Percentiles rank a stretch among this genome's conserved stretches.
Evolutionary conservation across 2,329 filamentous ascomycete species (phyloP).

Genomic region (Penicillium carneum): DNA sequence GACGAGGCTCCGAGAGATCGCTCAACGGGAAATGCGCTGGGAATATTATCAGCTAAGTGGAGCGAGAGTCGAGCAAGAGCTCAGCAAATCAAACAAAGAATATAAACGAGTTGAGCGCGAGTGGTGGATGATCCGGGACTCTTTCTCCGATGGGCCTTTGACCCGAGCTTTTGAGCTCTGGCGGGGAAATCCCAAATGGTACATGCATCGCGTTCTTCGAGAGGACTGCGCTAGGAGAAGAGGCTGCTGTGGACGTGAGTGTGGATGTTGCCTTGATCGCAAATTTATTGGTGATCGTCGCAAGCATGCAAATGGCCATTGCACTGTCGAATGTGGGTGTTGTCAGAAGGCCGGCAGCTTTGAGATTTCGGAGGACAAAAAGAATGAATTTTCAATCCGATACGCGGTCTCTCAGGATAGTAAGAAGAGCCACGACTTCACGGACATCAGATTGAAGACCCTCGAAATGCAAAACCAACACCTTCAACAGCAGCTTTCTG

Average conservation of each 20-base stretch:
- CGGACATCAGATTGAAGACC: neutral
- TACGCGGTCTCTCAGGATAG: neutral
- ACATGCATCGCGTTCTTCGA: slow-evolving; percentile 16
- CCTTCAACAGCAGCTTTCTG: neutral
- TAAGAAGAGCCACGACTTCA: neutral
- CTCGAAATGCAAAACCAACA: neutral
- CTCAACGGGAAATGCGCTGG: neutral
- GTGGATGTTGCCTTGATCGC: slow-evolving; percentile 16
- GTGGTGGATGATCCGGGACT: neutral
- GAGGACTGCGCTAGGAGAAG: slow-evolving; percentile 9
- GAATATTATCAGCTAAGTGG: neutral
- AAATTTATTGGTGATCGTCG: neutral
- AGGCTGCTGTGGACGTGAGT: slow-evolving; percentile 16
- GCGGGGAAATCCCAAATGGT: slow-evolving; percentile 16
- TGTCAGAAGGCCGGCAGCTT: slow-evolving; percentile 7
- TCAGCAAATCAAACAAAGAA: neutral
- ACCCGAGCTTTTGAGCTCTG: slow-evolving; percentile 11
- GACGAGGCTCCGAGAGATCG: neutral
- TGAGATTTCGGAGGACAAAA: neutral
- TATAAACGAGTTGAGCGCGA: neutral
- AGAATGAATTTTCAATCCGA: neutral
- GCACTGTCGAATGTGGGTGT: slow-evolving; percentile 19
- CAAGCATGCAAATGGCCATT: slow-evolving; percentile 5
- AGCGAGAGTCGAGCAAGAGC: neutral
- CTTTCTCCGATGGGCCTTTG: neutral